Base-by-base conservation (phyloP, 2,329 filamentous ascomycete species). In the Drechslera avenae region DNA sequence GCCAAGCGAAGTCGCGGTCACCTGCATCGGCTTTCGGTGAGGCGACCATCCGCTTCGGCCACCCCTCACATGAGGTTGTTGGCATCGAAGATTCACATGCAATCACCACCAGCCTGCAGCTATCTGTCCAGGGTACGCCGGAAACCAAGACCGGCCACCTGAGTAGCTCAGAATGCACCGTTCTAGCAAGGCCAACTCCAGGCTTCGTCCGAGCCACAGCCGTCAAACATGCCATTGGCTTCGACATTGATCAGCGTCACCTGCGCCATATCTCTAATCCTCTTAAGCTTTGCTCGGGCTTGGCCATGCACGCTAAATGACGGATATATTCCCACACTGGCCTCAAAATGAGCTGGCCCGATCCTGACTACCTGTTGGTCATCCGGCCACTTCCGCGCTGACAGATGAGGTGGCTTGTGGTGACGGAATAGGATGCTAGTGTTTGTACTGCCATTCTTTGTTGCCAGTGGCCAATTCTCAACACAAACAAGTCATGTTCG, bases 331-430 rank as follows among this genome's bases (percentile, higher is more conserved):
- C 39, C 47, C 46, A 50, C 54, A 49, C 51, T 53, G 52, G 26
- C 48, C 44, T 34, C 42, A 36, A 31, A n/a, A 14, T 44, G 52
- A 44, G 47, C 46, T 39, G 40, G 37, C 23, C 30, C 36, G 37
- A 44, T 44, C 43, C 36, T 49, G 43, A 50, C 39, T 50, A 43
- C 37, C 35, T 46, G 46, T 41, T 45, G 30, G 48, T 35, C 41
- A 53, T 60, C 60, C 62, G 60, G 50, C 31, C 55, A 50, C 58
- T 58, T 63, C 62, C 62, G 62, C 18, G 48, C 54, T 52, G 50
- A 45, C 52, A 39, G 10, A 53, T 33, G 13, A 39, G 40, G 34
- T 23, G 39, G 33, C 37, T 47, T 47, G 46, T 33, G 19, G 30
- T 50, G 19, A 50, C 39, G 30, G 33, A 46, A 33, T 23, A 28